Evolutionary conservation across 2,329 filamentous ascomycete species (phyloP), one percentile per base, ranked within the genome.

Genomic region (Exophiala dermatitidis): DNA sequence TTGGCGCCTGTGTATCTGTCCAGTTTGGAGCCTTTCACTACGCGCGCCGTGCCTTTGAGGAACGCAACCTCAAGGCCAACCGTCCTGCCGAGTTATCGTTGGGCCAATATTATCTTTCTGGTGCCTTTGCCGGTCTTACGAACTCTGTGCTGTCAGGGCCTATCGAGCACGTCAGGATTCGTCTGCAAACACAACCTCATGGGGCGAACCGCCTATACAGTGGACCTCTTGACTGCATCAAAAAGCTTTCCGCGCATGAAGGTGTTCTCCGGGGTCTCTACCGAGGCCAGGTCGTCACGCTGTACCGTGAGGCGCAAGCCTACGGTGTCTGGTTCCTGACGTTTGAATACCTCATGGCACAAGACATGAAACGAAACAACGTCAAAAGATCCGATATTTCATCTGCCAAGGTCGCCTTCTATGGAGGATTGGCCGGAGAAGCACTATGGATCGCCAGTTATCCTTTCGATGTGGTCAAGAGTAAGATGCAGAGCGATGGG

Each of bases 401-500:
- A 10, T 84, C 81, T 48, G 84, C 84, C 71, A 97, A 95, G 74
- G 82, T 98, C 46, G 93, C 93, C 8, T 74, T 88, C 8, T 98
- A 97, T 69, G 93, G 93, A 60, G 93, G 93, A 42, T 71, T 98
- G 38, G 93, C 93, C 0, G 93, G 93, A 63, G 93, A 98, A 77
- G 88, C 84, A 48, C 79, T 98, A 53, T 98, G 93, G 93, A 75
- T 98, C 51, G 79, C 80, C 34, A 95, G 89, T 67, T 98, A 98
- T 73, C 93, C 93, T 26, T 86, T 98, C 61, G 93, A 98, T 72
- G 91, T 98, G 30, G 74, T 98, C 72, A 98, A 98, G 86, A 95
- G 89, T 73, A 97, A 95, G 81, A 96, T 97, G 91, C 93, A 98
- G 80, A 95, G 86, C 54, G 93, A 98, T 72, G 90, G 88, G 0